These are phyloP conservation scores for Pestalotiopsis sp. DNA, from an alignment of 2,329 filamentous ascomycete species.

Conservation along the genomic window DNA sequence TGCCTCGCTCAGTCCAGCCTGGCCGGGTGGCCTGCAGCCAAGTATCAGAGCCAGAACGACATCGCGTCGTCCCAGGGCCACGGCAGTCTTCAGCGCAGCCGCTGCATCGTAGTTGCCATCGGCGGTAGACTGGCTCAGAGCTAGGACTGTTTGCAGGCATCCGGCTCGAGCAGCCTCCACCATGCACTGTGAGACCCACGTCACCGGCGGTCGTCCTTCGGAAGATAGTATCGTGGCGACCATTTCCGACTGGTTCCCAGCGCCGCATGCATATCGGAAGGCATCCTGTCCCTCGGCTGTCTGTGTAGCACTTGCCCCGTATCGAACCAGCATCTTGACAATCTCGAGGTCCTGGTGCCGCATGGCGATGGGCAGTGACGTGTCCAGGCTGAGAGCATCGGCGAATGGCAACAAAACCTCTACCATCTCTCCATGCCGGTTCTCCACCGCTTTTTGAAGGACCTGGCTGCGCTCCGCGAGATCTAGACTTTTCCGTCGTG, in stretches of 20 bases:
- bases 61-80: conserved; percentile 50
- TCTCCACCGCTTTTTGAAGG: conserved; percentile 50
- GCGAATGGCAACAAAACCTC: conserved; percentile 54
- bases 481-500: conserved; percentile 50
- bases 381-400: conserved; percentile 50
- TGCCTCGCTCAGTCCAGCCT: conserved; percentile 47
- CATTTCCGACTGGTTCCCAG: conserved; percentile 45
- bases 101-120: conserved; percentile 53
- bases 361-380: conserved; percentile 49
- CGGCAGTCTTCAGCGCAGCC: conserved; percentile 51
- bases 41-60: conserved; percentile 56
- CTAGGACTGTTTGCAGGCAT: conserved; percentile 49
- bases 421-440: conserved; percentile 52
- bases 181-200: conserved; percentile 50
- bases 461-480: conserved; percentile 50
- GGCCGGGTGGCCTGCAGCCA: conserved; percentile 51
- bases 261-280: conserved; percentile 51
- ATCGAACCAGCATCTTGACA: conserved; percentile 47
- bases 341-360: conserved; percentile 42
- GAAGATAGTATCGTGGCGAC: conserved; percentile 50
- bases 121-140: conserved; percentile 51
- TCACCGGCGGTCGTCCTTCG: conserved; percentile 43
- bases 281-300: conserved; percentile 51
- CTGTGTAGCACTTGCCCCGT: conserved; percentile 50
- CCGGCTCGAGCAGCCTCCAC: conserved; percentile 50